These are phyloP conservation scores for Glomus cerebriforme DNA, from an alignment of 192 early-diverging fungal genomes.

Conservation along the genomic window DNA sequence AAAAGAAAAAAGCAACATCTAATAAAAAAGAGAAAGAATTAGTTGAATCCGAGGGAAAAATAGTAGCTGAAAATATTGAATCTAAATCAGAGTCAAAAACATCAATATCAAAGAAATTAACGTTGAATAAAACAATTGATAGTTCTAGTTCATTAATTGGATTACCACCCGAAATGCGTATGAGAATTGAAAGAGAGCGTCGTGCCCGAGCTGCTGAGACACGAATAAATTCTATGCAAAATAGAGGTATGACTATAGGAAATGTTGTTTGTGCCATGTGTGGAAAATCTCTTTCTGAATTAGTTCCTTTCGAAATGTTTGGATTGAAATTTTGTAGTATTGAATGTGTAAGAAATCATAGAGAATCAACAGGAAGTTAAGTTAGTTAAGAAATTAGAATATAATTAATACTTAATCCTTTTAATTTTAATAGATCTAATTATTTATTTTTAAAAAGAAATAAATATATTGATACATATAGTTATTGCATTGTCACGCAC, in stretches of 20 bases:
- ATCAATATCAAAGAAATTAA: conserved; percentile 21
- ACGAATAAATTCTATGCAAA: conserved; percentile 45
- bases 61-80: conserved; percentile 34
- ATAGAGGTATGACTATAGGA: conserved; percentile 41
- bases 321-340: conserved; percentile 64
- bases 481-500: too few species aligned
- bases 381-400: too few species aligned
- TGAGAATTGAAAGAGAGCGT: conserved; percentile 76
- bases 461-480: too few species aligned
- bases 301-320: conserved; percentile 76
- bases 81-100: conserved; percentile 23
- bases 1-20: conserved; percentile 53
- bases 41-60: conserved; percentile 34
- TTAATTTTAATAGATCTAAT: too few species aligned
- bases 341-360: conserved; percentile 38
- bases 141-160: conserved; percentile 37
- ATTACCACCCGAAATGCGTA: conserved; percentile 66
- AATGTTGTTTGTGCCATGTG: conserved; percentile 60
- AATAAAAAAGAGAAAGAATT: conserved; percentile 39
- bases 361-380: not conserved
- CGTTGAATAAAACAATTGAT: conserved; percentile 28
- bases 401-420: too few species aligned
- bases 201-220: conserved; percentile 78
- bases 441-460: too few species aligned
- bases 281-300: conserved; percentile 55